These are phyloP conservation scores for Juglanconis sp. DNA, from an alignment of 2,329 filamentous ascomycete species.

Conservation along the genomic window DNA sequence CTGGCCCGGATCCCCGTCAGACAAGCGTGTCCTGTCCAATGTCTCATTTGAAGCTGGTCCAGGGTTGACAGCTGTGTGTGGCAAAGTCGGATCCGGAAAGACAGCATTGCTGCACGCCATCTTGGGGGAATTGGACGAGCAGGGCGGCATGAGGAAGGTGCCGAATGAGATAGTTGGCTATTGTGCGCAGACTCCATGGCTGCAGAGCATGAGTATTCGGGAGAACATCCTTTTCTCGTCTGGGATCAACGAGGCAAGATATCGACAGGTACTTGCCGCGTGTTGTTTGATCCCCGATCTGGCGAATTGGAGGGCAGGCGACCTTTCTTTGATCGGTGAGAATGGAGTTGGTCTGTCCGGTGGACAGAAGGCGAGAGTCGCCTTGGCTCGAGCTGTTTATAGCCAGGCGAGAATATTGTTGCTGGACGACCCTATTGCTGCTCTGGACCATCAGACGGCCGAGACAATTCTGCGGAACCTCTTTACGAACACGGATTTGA, in stretches of 20 bases:
- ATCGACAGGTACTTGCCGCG: constrained; percentile 58
- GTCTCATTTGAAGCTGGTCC: constrained; percentile 44
- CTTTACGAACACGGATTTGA: constrained; percentile 38
- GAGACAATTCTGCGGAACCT: constrained; percentile 59
- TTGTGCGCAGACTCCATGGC: constrained; percentile 60
- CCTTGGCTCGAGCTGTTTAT: constrained; percentile 61
- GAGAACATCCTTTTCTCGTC: constrained; percentile 62
- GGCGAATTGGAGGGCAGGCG: constrained; percentile 52
- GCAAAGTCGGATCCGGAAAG: constrained; percentile 60
- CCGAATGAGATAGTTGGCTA: constrained; percentile 52
- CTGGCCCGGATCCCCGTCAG: constrained; percentile 63
- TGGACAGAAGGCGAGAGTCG: constrained; percentile 61
- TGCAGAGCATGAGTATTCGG: constrained; percentile 63
- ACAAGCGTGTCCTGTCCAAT: constrained; percentile 47
- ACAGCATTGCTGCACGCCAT: constrained; percentile 58
- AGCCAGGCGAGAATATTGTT: constrained; percentile 54
- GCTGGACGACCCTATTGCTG: constrained; percentile 62
- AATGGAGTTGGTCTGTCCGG: constrained; percentile 62
- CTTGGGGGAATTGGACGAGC: constrained; percentile 65
- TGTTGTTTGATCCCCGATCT: constrained; percentile 58
- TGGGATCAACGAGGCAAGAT: constrained; percentile 53
- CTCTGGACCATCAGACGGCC: constrained; percentile 61
- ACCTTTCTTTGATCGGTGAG: constrained; percentile 58
- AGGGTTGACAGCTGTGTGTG: constrained; percentile 55
- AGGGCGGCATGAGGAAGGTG: constrained; percentile 44